A percentile compares a stretch with the other conserved stretches of the same genome.
Evolutionary conservation across 1,139 yeast species (phyloP).

Genomic region (Yamadazyma diospyri): DNA sequence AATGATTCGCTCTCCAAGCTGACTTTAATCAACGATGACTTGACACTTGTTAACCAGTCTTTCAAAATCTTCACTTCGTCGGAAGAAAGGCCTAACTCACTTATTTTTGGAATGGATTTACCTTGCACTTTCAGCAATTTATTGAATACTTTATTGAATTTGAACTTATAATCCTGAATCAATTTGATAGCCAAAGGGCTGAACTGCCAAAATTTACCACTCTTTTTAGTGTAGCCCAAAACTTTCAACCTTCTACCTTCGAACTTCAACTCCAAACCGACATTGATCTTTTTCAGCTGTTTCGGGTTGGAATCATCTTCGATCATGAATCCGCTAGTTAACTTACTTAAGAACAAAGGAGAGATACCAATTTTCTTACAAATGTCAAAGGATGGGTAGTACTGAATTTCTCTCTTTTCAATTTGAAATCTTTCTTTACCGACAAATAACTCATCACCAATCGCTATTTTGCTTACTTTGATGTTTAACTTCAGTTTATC

Average conservation of each 20-base stretch:
- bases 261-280: slow-evolving; percentile 84
- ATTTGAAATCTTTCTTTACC: slow-evolving; percentile 56
- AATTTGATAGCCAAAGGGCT: slow-evolving; percentile 72
- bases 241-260: slow-evolving; percentile 80
- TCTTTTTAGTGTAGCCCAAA: slow-evolving; percentile 76
- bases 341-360: slow-evolving; percentile 66
- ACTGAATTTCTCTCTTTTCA: slow-evolving; percentile 56
- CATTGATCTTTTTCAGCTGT: slow-evolving; percentile 48
- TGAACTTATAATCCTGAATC: slow-evolving; percentile 54
- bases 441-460: slow-evolving; percentile 56
- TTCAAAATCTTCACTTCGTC: slow-evolving; percentile 42
- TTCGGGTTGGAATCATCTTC: slow-evolving; percentile 42
- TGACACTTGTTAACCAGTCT: slow-evolving; percentile 59
- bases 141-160: slow-evolving; percentile 52
- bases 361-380: slow-evolving; percentile 55
- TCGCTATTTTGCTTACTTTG: slow-evolving; percentile 45
- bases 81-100: slow-evolving; percentile 21
- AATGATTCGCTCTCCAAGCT: slow-evolving; percentile 78
- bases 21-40: slow-evolving; percentile 56
- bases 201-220: slow-evolving; percentile 76
- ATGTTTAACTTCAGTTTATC: slow-evolving; percentile 54
- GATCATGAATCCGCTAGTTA: slow-evolving; percentile 72
- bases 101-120: slow-evolving; percentile 27
- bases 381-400: slow-evolving; percentile 66
- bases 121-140: slow-evolving; percentile 14